Base-by-base conservation (phyloP, 2,329 filamentous ascomycete species). In the Cladorrhinum sp. region DNA sequence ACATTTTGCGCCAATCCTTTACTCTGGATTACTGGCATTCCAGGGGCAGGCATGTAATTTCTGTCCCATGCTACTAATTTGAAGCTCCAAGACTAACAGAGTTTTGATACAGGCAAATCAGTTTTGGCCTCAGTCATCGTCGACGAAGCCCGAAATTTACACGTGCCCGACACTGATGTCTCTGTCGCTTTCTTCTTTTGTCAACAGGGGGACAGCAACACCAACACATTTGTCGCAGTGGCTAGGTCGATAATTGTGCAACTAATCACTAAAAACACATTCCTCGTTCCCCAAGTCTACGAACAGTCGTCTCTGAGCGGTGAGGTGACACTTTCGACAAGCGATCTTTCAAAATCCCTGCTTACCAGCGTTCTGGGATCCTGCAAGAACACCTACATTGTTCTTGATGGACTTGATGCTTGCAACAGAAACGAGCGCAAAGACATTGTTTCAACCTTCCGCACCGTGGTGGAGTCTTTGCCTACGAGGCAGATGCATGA, bases 381-480 rank as follows among this genome's bases (percentile, higher is more conserved):
- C 53, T 70, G 65, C 21, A 58, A 65, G 14, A 68, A 64, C 28
- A 61, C 68, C 8, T 75, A 73, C 55, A 67, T 78, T 12, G 64
- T 79, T 2, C 64, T 79, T 46, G 77, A 79, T 65, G 77, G 77
- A 0, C 61, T 79, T 20, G 77, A 79, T 61, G 76, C 79, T 65
- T 79, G 75, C 57, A 62, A 67, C 8, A 50, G 57, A 50, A 60
- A 65, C 0, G 68, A 77, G 5, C 20, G 36, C 9, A 49, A 21
- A 2, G 50, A 61, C 1, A 54, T 61, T 20, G 26, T 42, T 20
- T 46, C 30, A n/a, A 48, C 18, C 16, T 48, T 59, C 28, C 50
- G 50, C 3, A 28, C 39, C 1, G n/a, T 49, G 4, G 57, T 49
- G 2, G 57, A 59, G n/a, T 20, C 36, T n/a, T n/a, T 46, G 8